Percentiles rank a stretch among this genome's conserved stretches.
Evolutionary conservation across 176 grass and related monocot species (phyloP).

Genomic region (Ensete glaucum): DNA sequence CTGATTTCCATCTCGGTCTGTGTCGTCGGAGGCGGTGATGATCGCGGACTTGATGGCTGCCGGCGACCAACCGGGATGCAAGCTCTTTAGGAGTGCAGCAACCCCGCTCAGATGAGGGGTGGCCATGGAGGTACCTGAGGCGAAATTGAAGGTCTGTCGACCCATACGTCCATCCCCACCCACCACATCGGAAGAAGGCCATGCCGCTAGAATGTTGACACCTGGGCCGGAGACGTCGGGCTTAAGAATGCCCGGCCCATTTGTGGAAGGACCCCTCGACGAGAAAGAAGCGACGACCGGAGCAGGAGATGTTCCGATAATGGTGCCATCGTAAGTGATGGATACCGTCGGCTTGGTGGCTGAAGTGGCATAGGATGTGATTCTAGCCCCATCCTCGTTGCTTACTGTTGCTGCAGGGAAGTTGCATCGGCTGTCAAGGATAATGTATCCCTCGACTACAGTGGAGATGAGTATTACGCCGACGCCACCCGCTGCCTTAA

Average conservation of each 20-base stretch:
- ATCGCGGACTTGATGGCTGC: conserved; percentile 91
- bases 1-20: conserved; percentile 37
- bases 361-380: conserved; percentile 49
- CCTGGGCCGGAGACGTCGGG: conserved; percentile 79
- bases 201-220: conserved; percentile 81
- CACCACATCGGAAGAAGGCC: conserved; percentile 8
- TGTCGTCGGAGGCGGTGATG: conserved; percentile 66
- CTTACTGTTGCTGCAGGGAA: conserved; percentile 55
- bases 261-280: conserved; percentile 55
- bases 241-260: conserved; percentile 63
- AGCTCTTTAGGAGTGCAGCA: conserved; percentile 54
- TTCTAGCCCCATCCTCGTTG: conserved; percentile 36
- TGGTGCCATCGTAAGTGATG: conserved; percentile 52
- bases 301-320: conserved; percentile 47
- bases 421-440: conserved; percentile 42
- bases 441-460: conserved; percentile 43
- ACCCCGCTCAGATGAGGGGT: conserved; percentile 71
- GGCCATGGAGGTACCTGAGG: conserved; percentile 85
- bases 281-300: conserved; percentile 62
- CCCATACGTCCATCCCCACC: conserved; percentile 4
- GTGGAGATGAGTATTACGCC: conserved; percentile 58
- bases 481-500: conserved; percentile 37
- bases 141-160: conserved; percentile 37
- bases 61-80: conserved; percentile 63
- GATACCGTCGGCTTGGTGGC: conserved; percentile 37